These are phyloP conservation scores for Podila epicladia DNA, from an alignment of 192 early-diverging fungal species.

Conservation along the genomic window DNA sequence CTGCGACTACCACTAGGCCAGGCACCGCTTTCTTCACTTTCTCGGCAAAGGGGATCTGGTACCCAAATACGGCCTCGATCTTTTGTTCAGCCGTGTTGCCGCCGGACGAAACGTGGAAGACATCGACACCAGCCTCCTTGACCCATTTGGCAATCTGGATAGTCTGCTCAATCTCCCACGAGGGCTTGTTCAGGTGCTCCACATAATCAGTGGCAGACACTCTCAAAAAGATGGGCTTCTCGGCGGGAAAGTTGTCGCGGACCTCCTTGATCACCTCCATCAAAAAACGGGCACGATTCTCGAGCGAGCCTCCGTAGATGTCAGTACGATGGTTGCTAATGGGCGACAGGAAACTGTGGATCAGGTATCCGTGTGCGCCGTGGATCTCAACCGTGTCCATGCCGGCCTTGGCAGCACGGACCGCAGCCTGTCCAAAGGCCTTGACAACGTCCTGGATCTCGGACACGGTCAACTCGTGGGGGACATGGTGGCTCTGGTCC, in stretches of 20 bases:
- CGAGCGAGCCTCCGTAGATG: conserved; percentile 88
- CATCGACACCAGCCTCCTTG: conserved; percentile 77
- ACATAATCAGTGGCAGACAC: conserved; percentile 81
- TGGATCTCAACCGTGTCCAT: conserved; percentile 92
- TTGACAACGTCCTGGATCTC: conserved; percentile 72
- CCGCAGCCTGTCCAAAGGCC: conserved; percentile 71
- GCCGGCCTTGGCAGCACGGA: conserved; percentile 77
- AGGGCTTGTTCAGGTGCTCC: conserved; percentile 46
- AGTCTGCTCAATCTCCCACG: conserved; percentile 80
- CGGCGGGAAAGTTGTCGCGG: conserved; percentile 66
- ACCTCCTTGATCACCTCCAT: conserved; percentile 69
- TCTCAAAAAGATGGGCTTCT: conserved; percentile 81
- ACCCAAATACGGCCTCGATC: conserved; percentile 55
- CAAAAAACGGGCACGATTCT: conserved; percentile 2
- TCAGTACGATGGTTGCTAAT: conserved; percentile 87
- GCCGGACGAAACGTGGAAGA: conserved; percentile 84
- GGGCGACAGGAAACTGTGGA: conserved; percentile 83
- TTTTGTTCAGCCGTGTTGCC: conserved; percentile 68
- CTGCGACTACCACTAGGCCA: conserved; percentile 65
- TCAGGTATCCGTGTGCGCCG: conserved; percentile 89
- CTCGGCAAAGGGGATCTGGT: conserved; percentile 79
- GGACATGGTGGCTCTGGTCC: conserved; percentile 46
- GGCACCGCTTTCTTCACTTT: conserved; percentile 65
- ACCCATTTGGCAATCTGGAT: conserved; percentile 67
- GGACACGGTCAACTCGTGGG: conserved; percentile 65